phyloP scores from a whole-genome alignment of 78 protist species.

The Polysphondylium violaceum region DNA sequence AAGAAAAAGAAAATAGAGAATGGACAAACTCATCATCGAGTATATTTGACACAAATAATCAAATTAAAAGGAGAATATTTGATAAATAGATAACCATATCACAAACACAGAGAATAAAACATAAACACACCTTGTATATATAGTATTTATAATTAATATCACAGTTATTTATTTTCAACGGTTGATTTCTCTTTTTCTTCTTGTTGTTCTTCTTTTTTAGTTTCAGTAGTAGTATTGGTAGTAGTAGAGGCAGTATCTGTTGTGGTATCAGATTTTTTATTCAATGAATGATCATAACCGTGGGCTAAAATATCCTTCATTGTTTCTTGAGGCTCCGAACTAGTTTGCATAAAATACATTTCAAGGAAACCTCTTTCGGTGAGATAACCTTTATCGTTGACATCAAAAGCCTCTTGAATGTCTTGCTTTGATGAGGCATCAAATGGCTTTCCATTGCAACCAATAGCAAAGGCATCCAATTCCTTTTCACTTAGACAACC shows the following conservation, averaged over 20 bases:
- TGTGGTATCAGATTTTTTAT: background rate
- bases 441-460: slow-evolving; percentile 63
- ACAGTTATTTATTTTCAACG: background rate
- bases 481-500: slow-evolving; percentile 13
- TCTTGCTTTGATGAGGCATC: slow-evolving; percentile 16
- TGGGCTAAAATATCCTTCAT: slow-evolving; percentile 60
- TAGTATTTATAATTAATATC: background rate
- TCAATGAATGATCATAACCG: slow-evolving; percentile 29
- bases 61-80: slow-evolving; percentile 35
- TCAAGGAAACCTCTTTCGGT: slow-evolving; percentile 54
- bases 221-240: slow-evolving; percentile 7
- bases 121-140: background rate
- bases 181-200: background rate
- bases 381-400: slow-evolving; percentile 11
- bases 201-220: background rate
- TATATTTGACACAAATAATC: slow-evolving; percentile 21
- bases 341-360: slow-evolving; percentile 67
- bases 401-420: slow-evolving; percentile 26
- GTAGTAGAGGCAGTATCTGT: background rate
- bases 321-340: slow-evolving; percentile 56
- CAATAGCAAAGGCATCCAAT: slow-evolving; percentile 46
- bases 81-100: background rate
- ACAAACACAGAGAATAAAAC: background rate
- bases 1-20: background rate
- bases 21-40: background rate